A percentile compares a stretch with the other conserved stretches of the same genome.
Evolutionary conservation across 768 basidiomycete species (phyloP).

Genomic region (Auricularia sp.): DNA sequence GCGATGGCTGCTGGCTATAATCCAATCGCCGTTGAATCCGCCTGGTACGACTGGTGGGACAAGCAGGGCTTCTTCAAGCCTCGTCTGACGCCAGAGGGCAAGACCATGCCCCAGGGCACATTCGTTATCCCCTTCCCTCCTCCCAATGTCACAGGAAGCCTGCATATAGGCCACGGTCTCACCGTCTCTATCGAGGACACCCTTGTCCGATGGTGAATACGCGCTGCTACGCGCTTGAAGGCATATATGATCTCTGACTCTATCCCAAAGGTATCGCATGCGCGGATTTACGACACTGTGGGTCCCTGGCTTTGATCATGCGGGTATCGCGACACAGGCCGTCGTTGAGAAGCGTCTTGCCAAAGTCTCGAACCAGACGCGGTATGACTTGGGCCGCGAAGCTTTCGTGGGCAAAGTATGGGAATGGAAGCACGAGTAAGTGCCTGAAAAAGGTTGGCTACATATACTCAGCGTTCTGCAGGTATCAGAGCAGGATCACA

Average conservation of each 20-base stretch:
- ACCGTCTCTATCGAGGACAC: slow-evolving; percentile 87
- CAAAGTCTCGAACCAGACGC: slow-evolving; percentile 69
- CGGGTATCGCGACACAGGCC: slow-evolving; percentile 95
- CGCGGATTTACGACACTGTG: slow-evolving; percentile 82
- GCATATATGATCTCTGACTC: background rate
- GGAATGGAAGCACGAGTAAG: slow-evolving; percentile 96
- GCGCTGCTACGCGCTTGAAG: slow-evolving; percentile 16
- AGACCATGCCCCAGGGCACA: slow-evolving; percentile 47
- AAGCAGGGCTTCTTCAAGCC: slow-evolving; percentile 86
- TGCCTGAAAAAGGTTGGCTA: slow-evolving; percentile 6
- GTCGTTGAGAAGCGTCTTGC: slow-evolving; percentile 90
- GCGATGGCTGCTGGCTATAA: slow-evolving; percentile 93
- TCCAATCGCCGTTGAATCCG: slow-evolving; percentile 85
- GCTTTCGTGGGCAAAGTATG: slow-evolving; percentile 82
- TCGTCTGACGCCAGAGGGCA: slow-evolving; percentile 44
- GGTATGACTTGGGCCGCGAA: slow-evolving; percentile 93
- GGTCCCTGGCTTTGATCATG: slow-evolving; percentile 94
- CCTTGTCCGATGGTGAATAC: slow-evolving; percentile 71
- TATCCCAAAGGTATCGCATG: slow-evolving; percentile 80
- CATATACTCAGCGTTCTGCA: slow-evolving; percentile 18
- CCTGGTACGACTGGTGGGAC: slow-evolving; percentile 99
- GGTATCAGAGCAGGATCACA: slow-evolving; percentile 90
- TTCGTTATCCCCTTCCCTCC: slow-evolving; percentile 90
- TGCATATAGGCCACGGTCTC: slow-evolving; percentile 93
- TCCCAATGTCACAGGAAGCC: slow-evolving; percentile 90